Evolutionary conservation across 2,329 filamentous ascomycete genomes (phyloP).

Genomic region (Pestalotiopsis fici): DNA sequence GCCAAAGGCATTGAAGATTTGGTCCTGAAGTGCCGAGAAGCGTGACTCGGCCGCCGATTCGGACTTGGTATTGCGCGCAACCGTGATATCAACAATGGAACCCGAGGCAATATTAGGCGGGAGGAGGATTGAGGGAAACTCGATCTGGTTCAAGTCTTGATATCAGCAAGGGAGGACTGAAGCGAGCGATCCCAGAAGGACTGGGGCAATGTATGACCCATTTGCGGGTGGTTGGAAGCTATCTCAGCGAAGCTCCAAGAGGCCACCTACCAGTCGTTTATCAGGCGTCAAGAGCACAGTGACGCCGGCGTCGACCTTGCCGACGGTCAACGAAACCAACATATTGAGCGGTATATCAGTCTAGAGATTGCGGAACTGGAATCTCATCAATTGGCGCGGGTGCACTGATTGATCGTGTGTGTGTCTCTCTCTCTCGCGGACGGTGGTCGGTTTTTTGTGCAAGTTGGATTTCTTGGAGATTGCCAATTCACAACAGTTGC

Average conservation of each 20-base stretch:
- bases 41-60: conserved; percentile 73
- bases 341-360: conserved; percentile 52
- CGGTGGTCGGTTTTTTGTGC: neutral
- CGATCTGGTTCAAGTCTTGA: conserved; percentile 65
- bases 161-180: conserved; percentile 26
- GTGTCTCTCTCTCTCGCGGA: neutral
- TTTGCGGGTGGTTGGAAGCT: conserved; percentile 15
- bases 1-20: conserved; percentile 86
- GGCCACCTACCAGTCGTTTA: conserved; percentile 79
- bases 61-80: conserved; percentile 80
- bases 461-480: neutral
- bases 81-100: conserved; percentile 97
- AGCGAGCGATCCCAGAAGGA: neutral
- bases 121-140: conserved; percentile 96
- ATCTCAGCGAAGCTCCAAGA: neutral
- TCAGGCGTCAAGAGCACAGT: conserved; percentile 95
- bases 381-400: neutral
- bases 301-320: conserved; percentile 98
- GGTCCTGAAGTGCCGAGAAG: conserved; percentile 84
- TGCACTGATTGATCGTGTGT: neutral
- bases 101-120: conserved; percentile 94
- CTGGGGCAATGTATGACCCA: neutral
- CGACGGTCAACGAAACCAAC: conserved; percentile 96
- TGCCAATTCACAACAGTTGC: neutral
- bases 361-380: neutral